Base-by-base conservation (phyloP, 805 yeast genomes). In the Starmerella asiatica region DNA sequence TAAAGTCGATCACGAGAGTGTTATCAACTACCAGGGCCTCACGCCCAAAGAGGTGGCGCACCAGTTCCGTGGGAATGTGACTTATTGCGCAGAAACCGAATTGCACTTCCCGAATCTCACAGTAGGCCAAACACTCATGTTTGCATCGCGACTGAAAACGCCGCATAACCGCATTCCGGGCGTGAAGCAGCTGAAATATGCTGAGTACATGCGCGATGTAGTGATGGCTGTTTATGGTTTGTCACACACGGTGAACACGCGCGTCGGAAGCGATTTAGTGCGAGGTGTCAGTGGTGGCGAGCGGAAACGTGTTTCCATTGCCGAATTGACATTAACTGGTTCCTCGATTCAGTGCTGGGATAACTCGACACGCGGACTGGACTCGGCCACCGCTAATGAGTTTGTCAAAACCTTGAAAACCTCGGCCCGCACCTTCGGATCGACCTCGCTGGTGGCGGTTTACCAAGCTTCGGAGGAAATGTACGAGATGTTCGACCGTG, bases 251-350 rank as follows among this genome's bases (percentile, higher is more conserved):
- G 63, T 64, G 44, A 61, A 71, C 54, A 73, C 79, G 15, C 70
- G 69, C 47, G 79, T 74, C 27, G 80, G 80, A 44, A 68, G 68
- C 52, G 79, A 73, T 45, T 63, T 69, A 30, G 68, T 77, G 23
- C 68, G 82, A 56, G 81, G 84, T 62, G 81, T 78, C 30, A 76
- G 88, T 37, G 88, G 93, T 53, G 91, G 93, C 66, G 91, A 81
- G 61, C 65, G 93, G 49, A 79, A 80, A 60, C 72, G 93, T 63
- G 88, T 81, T 3, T 77, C 88, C 9, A 75, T 81, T 51, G 83
- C 85, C 9, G 93, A 81, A 60, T 80, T 80, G 1, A 62, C 78
- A 34, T 69, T 79, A 34, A 67, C 76, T 36, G 73, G 76, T 21
- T 78, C 83, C 23, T 62, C 71, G 36, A 64, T 78, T 37, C 76